Conservation (phyloP, 139 green algal species). For the Chlamydomonas urium region DNA sequence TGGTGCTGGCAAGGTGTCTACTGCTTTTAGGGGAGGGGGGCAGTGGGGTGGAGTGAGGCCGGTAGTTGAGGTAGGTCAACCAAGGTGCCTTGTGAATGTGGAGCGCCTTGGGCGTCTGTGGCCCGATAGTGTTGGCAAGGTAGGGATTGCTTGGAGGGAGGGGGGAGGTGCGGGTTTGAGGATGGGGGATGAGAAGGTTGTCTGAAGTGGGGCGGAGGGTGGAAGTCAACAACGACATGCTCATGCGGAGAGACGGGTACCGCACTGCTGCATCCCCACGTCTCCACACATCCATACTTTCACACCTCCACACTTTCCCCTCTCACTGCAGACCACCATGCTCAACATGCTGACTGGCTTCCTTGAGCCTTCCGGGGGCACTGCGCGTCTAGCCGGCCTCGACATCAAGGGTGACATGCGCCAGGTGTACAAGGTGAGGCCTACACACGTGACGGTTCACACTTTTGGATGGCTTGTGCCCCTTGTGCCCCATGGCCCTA, state of each 20-base stretch:
- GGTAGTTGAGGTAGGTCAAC: neutral
- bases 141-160: no score
- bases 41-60: neutral
- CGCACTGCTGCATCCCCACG: neutral
- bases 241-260: neutral
- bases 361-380: slow-evolving; percentile 47
- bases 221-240: neutral
- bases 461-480: no score
- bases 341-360: slow-evolving; percentile 47
- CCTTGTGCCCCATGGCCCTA: no score
- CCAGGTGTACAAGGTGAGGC: slow-evolving; percentile 55
- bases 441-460: no score
- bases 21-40: neutral
- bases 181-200: no score
- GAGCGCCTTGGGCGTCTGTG: no score
- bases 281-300: neutral
- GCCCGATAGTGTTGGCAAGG: no score
- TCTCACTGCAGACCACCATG: neutral
- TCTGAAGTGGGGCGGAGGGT: neutral
- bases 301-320: no score
- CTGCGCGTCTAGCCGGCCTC: slow-evolving; percentile 49
- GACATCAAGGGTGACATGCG: slow-evolving; percentile 58
- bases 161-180: no score
- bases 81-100: neutral
- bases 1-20: slow-evolving; percentile 76